A percentile compares a stretch with the other conserved stretches of the same genome.
Evolutionary conservation across 805 yeast species (phyloP).

Genomic region (Metschnikowia colocasiae): DNA sequence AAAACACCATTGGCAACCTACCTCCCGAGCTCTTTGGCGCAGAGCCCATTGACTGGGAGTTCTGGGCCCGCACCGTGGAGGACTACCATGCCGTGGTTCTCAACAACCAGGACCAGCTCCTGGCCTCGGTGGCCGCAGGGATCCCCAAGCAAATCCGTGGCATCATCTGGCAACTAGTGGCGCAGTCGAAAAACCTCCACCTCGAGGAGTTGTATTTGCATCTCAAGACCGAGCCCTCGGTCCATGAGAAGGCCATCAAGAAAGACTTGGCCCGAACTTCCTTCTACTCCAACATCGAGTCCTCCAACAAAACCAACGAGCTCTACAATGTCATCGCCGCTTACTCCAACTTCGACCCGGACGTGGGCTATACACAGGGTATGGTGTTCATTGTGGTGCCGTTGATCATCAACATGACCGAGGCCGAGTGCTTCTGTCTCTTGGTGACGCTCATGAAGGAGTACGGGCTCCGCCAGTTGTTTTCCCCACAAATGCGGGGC

Average conservation of each 20-base stretch:
- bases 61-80: conserved; percentile 81
- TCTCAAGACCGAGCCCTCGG: conserved; percentile 47
- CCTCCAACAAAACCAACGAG: conserved; percentile 56
- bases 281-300: conserved; percentile 58
- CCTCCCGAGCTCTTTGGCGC: conserved; percentile 16
- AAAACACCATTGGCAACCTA: conserved; percentile 41
- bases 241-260: conserved; percentile 70
- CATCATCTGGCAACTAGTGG: conserved; percentile 86
- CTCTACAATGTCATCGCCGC: conserved; percentile 75
- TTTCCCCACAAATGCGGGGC: conserved; percentile 91
- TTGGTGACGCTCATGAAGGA: conserved; percentile 79
- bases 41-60: conserved; percentile 64
- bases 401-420: conserved; percentile 71
- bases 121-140: conserved; percentile 60
- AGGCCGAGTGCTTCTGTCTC: conserved; percentile 80
- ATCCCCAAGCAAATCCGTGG: conserved; percentile 85
- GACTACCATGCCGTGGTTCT: conserved; percentile 69
- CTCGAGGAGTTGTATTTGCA: conserved; percentile 57
- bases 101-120: conserved; percentile 55
- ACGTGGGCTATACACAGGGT: conserved; percentile 97
- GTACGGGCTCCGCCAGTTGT: conserved; percentile 75
- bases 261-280: conserved; percentile 85
- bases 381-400: conserved; percentile 94
- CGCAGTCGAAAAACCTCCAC: conserved; percentile 68
- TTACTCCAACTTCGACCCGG: conserved; percentile 81